A percentile compares a stretch with the other conserved stretches of the same genome.
Conservation (phyloP, 2,329 filamentous ascomycete species). For the Penicillium hordei region DNA sequence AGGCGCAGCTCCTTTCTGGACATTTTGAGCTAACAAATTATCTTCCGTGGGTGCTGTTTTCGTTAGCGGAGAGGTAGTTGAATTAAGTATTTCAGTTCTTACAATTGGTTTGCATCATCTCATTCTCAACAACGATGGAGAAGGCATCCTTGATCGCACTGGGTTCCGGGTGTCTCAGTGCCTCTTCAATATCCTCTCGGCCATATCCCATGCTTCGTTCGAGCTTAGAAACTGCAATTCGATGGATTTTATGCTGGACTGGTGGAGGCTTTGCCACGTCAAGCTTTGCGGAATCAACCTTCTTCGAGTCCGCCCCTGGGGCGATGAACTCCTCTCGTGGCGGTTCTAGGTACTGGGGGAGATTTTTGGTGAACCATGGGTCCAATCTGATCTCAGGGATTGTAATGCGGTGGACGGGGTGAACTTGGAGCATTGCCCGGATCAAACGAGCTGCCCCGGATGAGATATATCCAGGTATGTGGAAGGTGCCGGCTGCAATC, state of each 20-base stretch:
- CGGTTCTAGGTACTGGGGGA: conserved; percentile 82
- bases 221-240: conserved; percentile 90
- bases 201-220: conserved; percentile 98
- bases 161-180: conserved; percentile 84
- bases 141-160: conserved; percentile 99
- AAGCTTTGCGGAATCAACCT: conserved; percentile 77
- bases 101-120: conserved; percentile 94
- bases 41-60: conserved; percentile 39
- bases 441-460: conserved; percentile 73
- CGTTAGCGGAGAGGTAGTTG: conserved; percentile 8
- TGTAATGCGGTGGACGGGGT: conserved; percentile 89
- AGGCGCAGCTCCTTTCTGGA: conserved; percentile 25
- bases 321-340: conserved; percentile 90
- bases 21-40: conserved; percentile 30
- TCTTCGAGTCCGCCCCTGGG: conserved; percentile 90
- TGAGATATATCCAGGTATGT: conserved; percentile 87
- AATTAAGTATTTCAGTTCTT: conserved; percentile 46
- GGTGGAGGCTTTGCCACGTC: conserved; percentile 74
- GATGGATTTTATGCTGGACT: conserved; percentile 85
- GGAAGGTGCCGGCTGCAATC: conserved; percentile 91
- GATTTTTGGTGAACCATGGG: conserved; percentile 86
- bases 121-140: conserved; percentile 95
- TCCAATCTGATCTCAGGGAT: conserved; percentile 92
- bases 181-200: conserved; percentile 91
- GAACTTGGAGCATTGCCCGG: conserved; percentile 90